phyloP scores from a whole-genome alignment of 306 rosid genomes.

The Prinsepia uniflora region DNA sequence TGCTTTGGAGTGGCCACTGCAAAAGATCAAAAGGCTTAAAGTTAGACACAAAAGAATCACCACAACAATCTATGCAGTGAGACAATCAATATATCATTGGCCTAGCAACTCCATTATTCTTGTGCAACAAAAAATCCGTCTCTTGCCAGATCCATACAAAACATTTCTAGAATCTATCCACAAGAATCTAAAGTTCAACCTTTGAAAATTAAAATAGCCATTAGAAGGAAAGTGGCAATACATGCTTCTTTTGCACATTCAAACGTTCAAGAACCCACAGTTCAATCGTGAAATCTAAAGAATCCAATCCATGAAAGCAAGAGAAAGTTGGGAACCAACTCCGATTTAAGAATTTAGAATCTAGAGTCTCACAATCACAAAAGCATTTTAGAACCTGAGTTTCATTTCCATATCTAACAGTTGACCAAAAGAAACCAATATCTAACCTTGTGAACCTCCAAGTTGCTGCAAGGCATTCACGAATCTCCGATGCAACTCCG shows the following conservation, averaged over 20 bases:
- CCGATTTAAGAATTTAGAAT: conserved; percentile 23
- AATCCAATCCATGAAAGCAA: conserved; percentile 7
- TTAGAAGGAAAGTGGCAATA: neutral
- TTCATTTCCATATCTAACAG: conserved; percentile 38
- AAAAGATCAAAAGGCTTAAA: conserved; percentile 19
- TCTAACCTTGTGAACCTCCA: conserved; percentile 95
- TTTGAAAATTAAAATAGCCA: conserved; percentile 16
- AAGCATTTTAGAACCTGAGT: neutral
- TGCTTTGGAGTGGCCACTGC: conserved; percentile 98
- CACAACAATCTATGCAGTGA: conserved; percentile 15
- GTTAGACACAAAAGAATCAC: conserved; percentile 21
- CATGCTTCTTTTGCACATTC: conserved; percentile 5
- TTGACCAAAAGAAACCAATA: conserved; percentile 5
- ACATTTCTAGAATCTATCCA: neutral
- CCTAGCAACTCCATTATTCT: conserved; percentile 16
- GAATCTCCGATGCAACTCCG: conserved; percentile 80
- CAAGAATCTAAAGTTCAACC: conserved; percentile 10
- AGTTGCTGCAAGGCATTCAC: conserved; percentile 89
- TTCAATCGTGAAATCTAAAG: conserved; percentile 11
- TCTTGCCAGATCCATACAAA: conserved; percentile 6
- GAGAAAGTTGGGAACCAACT: conserved; percentile 21
- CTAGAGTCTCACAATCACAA: conserved; percentile 4
- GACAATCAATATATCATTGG: conserved; percentile 11
- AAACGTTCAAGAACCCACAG: conserved; percentile 14
- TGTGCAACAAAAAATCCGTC: conserved; percentile 22